phyloP scores from a whole-genome alignment of 2,329 filamentous ascomycete genomes.

The Beauveria asiatica region DNA sequence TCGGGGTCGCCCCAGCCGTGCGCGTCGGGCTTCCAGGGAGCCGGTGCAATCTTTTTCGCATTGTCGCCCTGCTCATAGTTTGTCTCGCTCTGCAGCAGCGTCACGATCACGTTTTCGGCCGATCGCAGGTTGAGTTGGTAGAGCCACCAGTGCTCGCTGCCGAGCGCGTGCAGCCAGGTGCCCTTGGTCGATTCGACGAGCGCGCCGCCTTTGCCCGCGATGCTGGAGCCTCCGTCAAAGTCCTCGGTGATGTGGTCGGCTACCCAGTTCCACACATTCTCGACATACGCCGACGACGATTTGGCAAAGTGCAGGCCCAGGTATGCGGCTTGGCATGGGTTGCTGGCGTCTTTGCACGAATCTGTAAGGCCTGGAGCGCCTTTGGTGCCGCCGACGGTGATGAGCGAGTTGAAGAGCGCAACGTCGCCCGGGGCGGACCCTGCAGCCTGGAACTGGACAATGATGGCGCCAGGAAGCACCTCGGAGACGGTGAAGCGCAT shows the following conservation, averaged over 20 bases:
- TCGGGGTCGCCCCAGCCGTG: constrained; percentile 33
- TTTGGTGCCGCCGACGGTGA: constrained; percentile 37
- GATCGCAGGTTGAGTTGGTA: constrained; percentile 48
- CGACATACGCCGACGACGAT: constrained; percentile 5
- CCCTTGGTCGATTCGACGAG: constrained; percentile 39
- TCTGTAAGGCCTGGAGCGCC: constrained; percentile 29
- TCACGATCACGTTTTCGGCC: constrained; percentile 41
- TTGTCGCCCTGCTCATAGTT: constrained; percentile 31
- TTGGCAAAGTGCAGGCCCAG: constrained; percentile 40
- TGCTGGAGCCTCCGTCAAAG: constrained; percentile 32
- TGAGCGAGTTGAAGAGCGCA: constrained; percentile 38
- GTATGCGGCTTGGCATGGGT: constrained; percentile 37
- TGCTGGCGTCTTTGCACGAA: constrained; percentile 25
- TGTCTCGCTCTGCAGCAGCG: constrained; percentile 45
- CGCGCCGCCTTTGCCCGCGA: constrained; percentile 39
- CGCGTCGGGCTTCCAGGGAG: constrained; percentile 31
- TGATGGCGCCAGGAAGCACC: constrained; percentile 28
- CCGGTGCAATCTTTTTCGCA: constrained; percentile 24
- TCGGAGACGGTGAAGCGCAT: constrained; percentile 43
- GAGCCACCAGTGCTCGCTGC: constrained; percentile 48
- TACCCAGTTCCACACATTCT: constrained; percentile 29
- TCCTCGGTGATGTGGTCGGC: constrained; percentile 40
- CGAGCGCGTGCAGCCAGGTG: constrained; percentile 39
- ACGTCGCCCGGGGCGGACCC: constrained; percentile 38
- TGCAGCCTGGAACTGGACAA: constrained; percentile 43